Evolutionary conservation across 2,329 filamentous ascomycete genomes (phyloP).

Genomic region (Beauveria pseudobassiana): DNA sequence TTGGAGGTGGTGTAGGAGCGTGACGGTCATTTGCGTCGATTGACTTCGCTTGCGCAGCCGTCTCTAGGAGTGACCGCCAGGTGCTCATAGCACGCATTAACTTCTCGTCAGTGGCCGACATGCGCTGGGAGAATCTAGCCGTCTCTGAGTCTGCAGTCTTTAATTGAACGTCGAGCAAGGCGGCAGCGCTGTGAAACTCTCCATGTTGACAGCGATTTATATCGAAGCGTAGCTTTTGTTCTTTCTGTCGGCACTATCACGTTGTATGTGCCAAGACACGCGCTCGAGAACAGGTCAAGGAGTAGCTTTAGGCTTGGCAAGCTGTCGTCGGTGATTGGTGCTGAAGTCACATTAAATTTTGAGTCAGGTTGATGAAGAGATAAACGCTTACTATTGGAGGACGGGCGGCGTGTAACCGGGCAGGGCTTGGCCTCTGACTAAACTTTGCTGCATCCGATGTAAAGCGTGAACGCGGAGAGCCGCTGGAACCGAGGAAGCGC

Average conservation of each 20-base stretch:
- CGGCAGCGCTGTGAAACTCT: background rate
- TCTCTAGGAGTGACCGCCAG: background rate
- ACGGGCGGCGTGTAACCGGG: background rate
- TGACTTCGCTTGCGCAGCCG: background rate
- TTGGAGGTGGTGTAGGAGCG: background rate
- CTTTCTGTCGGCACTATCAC: conserved; percentile 2
- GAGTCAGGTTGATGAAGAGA: background rate
- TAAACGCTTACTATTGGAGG: background rate
- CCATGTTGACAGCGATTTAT: background rate
- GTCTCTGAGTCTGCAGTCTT: background rate
- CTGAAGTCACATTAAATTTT: background rate
- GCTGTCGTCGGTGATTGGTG: background rate
- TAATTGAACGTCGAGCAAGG: background rate
- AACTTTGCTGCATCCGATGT: background rate
- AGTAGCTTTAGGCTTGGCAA: background rate
- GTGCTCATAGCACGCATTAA: background rate
- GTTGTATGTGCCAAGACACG: background rate
- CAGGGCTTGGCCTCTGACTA: background rate
- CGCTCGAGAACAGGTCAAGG: background rate
- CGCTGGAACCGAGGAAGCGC: background rate
- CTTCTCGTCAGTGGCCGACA: background rate
- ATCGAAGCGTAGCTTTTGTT: background rate
- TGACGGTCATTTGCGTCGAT: background rate
- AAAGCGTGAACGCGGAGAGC: background rate
- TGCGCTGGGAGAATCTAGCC: background rate